These are phyloP conservation scores for Sporopachydermia cereana DNA, from an alignment of 1,139 yeast genomes.

Conservation along the genomic window DNA sequence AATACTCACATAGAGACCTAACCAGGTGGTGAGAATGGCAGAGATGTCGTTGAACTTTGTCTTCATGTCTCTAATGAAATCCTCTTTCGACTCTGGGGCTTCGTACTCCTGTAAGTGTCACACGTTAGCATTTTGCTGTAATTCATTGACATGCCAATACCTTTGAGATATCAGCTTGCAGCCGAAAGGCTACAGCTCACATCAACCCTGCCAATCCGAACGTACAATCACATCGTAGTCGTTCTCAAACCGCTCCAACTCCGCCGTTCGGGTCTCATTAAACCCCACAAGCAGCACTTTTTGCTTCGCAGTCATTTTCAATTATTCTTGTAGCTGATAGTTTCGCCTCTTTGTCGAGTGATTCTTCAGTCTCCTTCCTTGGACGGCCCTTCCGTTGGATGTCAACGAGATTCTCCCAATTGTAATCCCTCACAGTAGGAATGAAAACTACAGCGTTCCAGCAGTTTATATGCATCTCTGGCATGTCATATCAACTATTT, in stretches of 20 bases:
- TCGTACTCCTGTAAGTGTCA: constrained; percentile 16
- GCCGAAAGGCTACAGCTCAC: too few species aligned
- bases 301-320: constrained; percentile 8
- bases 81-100: constrained; percentile 11
- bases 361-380: too few species aligned
- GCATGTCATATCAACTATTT: too few species aligned
- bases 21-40: constrained; percentile 16
- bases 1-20: constrained; percentile 13
- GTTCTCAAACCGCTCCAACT: not conserved
- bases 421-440: too few species aligned
- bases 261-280: not conserved
- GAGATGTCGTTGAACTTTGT: constrained; percentile 12
- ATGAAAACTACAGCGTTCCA: too few species aligned
- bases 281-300: constrained; percentile 12
- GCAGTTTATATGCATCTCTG: too few species aligned
- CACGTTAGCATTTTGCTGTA: constrained; percentile 6
- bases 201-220: not conserved
- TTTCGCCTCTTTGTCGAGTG: too few species aligned
- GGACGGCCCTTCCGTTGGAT: too few species aligned
- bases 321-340: too few species aligned
- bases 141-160: constrained; percentile 8
- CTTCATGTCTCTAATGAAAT: constrained; percentile 13
- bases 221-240: constrained; percentile 3
- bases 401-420: too few species aligned
- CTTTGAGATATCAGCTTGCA: too few species aligned